These are phyloP conservation scores for Myriosclerotinia curreyana DNA, from an alignment of 2,329 filamentous ascomycete species.

Conservation along the genomic window DNA sequence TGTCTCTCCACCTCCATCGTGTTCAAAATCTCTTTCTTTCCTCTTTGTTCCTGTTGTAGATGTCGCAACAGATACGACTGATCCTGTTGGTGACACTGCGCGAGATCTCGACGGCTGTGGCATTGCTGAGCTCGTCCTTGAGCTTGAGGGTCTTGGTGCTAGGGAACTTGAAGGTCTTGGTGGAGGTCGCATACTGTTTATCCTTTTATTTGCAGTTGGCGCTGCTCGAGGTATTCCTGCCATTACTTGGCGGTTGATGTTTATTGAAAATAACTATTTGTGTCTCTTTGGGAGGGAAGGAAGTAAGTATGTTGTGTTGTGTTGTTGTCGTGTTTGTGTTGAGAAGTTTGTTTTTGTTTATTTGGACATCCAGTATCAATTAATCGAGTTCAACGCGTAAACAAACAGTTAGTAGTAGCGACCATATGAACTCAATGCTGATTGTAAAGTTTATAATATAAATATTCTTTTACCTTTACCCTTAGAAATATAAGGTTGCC, in stretches of 20 bases:
- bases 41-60: slow-evolving; percentile 66
- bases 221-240: slow-evolving; percentile 52
- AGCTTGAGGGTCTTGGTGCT: slow-evolving; percentile 28
- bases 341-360: no score
- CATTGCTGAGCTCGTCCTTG: slow-evolving; percentile 47
- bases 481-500: background rate
- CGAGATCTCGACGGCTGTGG: slow-evolving; percentile 33
- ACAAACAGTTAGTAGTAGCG: background rate
- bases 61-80: slow-evolving; percentile 56
- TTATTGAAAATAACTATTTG: background rate
- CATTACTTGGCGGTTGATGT: slow-evolving; percentile 43
- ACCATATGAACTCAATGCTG: background rate
- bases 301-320: slow-evolving; percentile 1
- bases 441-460: background rate
- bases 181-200: slow-evolving; percentile 49
- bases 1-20: slow-evolving; percentile 73
- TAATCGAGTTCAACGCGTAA: background rate
- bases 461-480: background rate
- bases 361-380: background rate
- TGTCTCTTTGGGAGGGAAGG: background rate
- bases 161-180: slow-evolving; percentile 50
- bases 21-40: slow-evolving; percentile 81
- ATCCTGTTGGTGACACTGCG: slow-evolving; percentile 64
- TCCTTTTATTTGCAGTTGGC: slow-evolving; percentile 48
- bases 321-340: no score